Percentiles rank a stretch among this genome's conserved stretches.
Conservation (phyloP, 1,284 basidiomycete genomes). For the Pholiota adiposa region DNA sequence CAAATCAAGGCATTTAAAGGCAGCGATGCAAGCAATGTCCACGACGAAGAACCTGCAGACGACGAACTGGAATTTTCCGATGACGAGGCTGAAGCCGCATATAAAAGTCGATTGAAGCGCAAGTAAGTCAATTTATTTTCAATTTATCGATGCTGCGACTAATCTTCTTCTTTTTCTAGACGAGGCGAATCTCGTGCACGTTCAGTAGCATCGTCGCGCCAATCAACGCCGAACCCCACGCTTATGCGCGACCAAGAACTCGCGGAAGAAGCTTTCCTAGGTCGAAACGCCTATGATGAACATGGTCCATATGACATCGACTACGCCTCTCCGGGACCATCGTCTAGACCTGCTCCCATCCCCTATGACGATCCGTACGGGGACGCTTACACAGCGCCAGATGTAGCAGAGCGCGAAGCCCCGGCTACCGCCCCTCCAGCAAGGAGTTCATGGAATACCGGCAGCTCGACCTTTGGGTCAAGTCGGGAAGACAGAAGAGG, state of each 20-base stretch:
- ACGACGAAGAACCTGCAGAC: slow-evolving; percentile 87
- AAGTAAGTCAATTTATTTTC: slow-evolving; percentile 44
- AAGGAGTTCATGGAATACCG: slow-evolving; percentile 1
- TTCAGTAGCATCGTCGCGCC: slow-evolving; percentile 57
- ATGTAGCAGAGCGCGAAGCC: slow-evolving; percentile 20
- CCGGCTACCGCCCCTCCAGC: not conserved
- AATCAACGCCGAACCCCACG: slow-evolving; percentile 56
- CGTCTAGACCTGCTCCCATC: slow-evolving; percentile 58
- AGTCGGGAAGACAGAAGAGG: slow-evolving; percentile 9
- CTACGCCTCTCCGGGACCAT: slow-evolving; percentile 52
- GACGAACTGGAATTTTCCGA: slow-evolving; percentile 91
- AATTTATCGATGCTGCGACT: slow-evolving; percentile 6
- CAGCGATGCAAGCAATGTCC: slow-evolving; percentile 90
- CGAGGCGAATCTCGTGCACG: slow-evolving; percentile 53
- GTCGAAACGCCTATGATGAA: slow-evolving; percentile 64
- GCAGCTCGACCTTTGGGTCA: not conserved
- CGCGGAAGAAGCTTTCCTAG: slow-evolving; percentile 45
- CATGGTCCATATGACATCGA: slow-evolving; percentile 69
- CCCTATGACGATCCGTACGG: slow-evolving; percentile 82
- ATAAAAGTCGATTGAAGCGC: slow-evolving; percentile 59
- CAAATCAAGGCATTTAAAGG: slow-evolving; percentile 72
- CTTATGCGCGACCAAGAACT: slow-evolving; percentile 59
- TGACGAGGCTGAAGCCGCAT: slow-evolving; percentile 82
- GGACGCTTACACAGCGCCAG: slow-evolving; percentile 41
- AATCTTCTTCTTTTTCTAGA: slow-evolving; percentile 34